Evolutionary conservation across 768 basidiomycete genomes (phyloP).

Genomic region (Boletus subcaerulescens): DNA sequence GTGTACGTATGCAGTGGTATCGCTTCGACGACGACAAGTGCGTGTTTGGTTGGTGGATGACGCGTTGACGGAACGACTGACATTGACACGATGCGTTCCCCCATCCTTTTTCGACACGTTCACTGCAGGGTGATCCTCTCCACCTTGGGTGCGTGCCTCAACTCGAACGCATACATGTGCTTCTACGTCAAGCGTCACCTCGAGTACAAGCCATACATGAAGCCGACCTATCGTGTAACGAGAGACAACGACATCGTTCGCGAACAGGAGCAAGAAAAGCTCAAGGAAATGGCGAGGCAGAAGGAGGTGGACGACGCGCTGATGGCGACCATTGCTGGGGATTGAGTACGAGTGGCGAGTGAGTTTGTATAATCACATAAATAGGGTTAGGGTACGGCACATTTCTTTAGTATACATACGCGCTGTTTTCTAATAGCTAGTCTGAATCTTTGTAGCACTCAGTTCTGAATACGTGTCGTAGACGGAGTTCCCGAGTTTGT

Average conservation of each 20-base stretch:
- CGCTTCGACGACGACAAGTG: conserved; percentile 94
- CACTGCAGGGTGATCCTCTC: conserved; percentile 63
- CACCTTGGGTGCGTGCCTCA: conserved; percentile 62
- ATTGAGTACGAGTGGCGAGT: conserved; percentile 2
- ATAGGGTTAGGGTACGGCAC: neutral
- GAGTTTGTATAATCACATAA: neutral
- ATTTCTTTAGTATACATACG: conserved; percentile 8
- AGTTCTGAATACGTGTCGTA: conserved; percentile 6
- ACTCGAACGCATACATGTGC: conserved; percentile 87
- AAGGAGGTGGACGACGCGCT: conserved; percentile 67
- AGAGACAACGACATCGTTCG: conserved; percentile 64
- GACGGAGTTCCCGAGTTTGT: conserved; percentile 1
- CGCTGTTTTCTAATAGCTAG: conserved; percentile 9
- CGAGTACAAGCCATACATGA: conserved; percentile 73
- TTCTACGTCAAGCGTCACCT: conserved; percentile 91
- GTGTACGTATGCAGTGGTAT: conserved; percentile 63
- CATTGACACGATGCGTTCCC: neutral
- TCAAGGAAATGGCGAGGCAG: conserved; percentile 51
- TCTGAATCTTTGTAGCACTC: neutral
- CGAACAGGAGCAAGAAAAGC: conserved; percentile 54
- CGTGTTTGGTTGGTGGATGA: conserved; percentile 20
- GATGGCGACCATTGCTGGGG: conserved; percentile 42
- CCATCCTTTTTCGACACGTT: neutral
- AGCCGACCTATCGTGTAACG: conserved; percentile 63
- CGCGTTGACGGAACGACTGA: neutral